Evolutionary conservation across 345 rosid genomes (phyloP).

Genomic region (Syzygium jambos): DNA sequence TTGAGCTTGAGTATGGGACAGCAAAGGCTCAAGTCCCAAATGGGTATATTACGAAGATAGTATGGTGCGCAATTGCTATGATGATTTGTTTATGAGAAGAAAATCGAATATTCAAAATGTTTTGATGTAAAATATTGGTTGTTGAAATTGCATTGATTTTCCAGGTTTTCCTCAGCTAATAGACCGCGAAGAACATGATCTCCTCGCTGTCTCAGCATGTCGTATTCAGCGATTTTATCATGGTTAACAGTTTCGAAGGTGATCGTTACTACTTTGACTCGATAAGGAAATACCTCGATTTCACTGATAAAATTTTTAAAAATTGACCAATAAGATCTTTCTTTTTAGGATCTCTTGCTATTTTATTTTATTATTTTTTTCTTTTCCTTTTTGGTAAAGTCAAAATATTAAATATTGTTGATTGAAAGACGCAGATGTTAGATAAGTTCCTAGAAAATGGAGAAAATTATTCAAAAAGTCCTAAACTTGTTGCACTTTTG

Average conservation of each 20-base stretch:
- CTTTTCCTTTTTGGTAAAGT: neutral
- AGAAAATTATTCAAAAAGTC: too few species aligned
- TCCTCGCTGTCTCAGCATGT: neutral
- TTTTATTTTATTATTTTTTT: neutral
- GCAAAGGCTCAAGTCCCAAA: neutral
- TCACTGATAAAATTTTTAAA: neutral
- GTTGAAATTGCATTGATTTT: neutral
- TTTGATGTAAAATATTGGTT: neutral
- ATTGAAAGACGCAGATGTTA: neutral
- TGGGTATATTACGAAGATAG: neutral
- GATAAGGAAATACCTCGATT: neutral
- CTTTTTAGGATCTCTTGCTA: neutral
- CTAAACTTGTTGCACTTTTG: too few species aligned
- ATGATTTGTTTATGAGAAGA: rapidly evolving
- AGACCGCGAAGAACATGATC: neutral
- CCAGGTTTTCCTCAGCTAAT: neutral
- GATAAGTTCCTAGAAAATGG: neutral
- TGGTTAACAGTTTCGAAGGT: neutral
- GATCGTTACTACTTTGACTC: neutral
- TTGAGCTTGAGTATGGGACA: neutral
- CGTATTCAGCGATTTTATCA: neutral
- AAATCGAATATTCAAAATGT: neutral
- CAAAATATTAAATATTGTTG: neutral
- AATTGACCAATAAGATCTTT: neutral
- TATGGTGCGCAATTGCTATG: rapidly evolving